Evolutionary conservation across 2,329 filamentous ascomycete species (phyloP), one percentile per base, ranked within the genome.

Genomic region (Ceratocystis destructans): DNA sequence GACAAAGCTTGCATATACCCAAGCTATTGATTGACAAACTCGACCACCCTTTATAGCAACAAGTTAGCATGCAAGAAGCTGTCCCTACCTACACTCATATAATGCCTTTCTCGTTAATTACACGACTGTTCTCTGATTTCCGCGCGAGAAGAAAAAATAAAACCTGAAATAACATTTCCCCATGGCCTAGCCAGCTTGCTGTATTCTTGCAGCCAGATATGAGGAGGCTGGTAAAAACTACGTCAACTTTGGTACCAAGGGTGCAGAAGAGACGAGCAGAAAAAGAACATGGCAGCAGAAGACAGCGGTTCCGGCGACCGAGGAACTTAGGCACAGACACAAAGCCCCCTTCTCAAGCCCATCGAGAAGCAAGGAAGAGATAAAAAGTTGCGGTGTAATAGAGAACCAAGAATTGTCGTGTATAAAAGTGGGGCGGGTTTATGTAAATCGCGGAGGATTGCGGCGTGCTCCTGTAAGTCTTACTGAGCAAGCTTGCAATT

Each of bases 351-450:
- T 25, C 6, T 12, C 12, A 12, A 20, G 48, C 12, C 28, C 53
- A 57, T 57, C 25, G n/a, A 46, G 6, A 45, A 17, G 33, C 25
- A 57, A 61, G 33, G 22, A 17, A 57, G n/a, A 64, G 55, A 31
- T 4, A 12, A 28, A 48, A 31, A 62, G 33, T 53, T 46, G 44
- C 53, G 55, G 55, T 59, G 55, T 59, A 20, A 61, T 7, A 37
- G 8, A 61, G 22, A 50, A 50, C 17, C 31, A 64, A 33, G 28
- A 45, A 33, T 33, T 12, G 61, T 48, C 22, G 25, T 63, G n/a
- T 31, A 2, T 46, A 63, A 63, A 63, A 63, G 46, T 46, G 61
- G 61, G 61, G 61, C 44, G 2, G 37, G 46, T 31, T 28, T 20
- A 5, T 63, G 25, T 28, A n/a, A 10, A 48, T 37, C 61, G 20